A percentile compares a stretch with the other conserved stretches of the same genome.
These are phyloP conservation scores for Agaricales sp. DNA, from an alignment of 1,284 basidiomycete species.

Conservation along the genomic window DNA sequence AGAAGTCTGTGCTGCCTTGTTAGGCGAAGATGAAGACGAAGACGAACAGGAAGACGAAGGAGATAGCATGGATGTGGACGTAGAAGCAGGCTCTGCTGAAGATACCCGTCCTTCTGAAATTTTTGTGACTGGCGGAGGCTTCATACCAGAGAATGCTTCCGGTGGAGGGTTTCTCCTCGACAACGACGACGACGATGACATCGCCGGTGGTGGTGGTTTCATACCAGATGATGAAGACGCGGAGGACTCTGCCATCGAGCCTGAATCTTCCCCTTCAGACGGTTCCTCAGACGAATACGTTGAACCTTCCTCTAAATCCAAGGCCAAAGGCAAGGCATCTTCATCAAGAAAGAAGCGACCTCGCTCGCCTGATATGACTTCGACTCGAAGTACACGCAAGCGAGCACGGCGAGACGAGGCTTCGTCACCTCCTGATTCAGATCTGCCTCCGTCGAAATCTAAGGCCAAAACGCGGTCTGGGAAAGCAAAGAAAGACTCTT, in stretches of 20 bases:
- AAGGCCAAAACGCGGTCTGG: background rate
- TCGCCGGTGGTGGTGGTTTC: background rate
- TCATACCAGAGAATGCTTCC: slow-evolving; percentile 12
- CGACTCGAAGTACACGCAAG: background rate
- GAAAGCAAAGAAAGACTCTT: background rate
- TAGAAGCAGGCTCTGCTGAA: slow-evolving; percentile 11
- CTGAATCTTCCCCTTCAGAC: slow-evolving; percentile 8
- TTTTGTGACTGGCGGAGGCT: slow-evolving; percentile 7
- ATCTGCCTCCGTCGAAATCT: slow-evolving; percentile 3
- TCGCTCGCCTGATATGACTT: background rate
- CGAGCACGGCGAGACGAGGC: background rate
- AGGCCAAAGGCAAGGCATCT: background rate
- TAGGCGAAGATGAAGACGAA: slow-evolving; percentile 27
- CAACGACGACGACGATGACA: slow-evolving; percentile 4
- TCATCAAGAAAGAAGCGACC: background rate
- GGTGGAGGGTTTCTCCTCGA: slow-evolving; percentile 16
- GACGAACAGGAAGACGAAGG: slow-evolving; percentile 17
- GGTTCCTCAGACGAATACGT: slow-evolving; percentile 10
- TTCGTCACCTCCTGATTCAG: background rate
- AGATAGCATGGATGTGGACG: slow-evolving; percentile 9
- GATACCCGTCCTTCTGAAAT: slow-evolving; percentile 15
- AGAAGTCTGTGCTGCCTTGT: slow-evolving; percentile 58
- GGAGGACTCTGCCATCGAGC: slow-evolving; percentile 11
- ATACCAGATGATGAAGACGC: slow-evolving; percentile 11
- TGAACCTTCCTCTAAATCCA: slow-evolving; percentile 8